Evolutionary conservation across 78 protist species (phyloP).

Genomic region (Dictyostelium firmibasis): DNA sequence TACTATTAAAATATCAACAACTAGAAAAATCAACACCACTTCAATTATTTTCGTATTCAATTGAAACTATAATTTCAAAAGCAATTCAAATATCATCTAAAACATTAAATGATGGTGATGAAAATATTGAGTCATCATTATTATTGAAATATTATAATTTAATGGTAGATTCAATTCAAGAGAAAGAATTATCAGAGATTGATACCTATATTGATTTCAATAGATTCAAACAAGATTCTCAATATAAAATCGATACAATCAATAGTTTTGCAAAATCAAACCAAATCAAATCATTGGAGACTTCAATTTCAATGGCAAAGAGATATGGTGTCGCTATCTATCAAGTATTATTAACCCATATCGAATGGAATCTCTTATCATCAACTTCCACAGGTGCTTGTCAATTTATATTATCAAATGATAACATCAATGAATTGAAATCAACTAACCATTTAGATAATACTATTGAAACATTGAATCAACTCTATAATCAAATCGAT

Average conservation of each 20-base stretch:
- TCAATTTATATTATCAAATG: neutral
- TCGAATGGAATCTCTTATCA: constrained; percentile 37
- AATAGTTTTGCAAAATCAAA: constrained; percentile 37
- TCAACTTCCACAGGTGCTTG: neutral
- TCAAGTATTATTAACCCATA: constrained; percentile 8
- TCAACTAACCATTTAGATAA: neutral
- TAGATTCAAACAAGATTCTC: constrained; percentile 32
- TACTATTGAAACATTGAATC: neutral
- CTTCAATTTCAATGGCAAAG: constrained; percentile 52
- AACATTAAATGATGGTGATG: neutral
- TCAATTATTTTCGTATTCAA: constrained; percentile 1
- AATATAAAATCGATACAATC: constrained; percentile 40
- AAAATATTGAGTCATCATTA: neutral
- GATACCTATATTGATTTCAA: constrained; percentile 29
- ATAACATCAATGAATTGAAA: neutral
- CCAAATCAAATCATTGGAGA: constrained; percentile 46
- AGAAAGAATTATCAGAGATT: constrained; percentile 47
- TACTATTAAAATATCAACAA: neutral
- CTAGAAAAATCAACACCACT: neutral
- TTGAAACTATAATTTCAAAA: neutral
- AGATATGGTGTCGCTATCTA: constrained; percentile 16
- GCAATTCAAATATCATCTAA: neutral
- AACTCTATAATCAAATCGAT: constrained; percentile 2
- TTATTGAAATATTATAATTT: constrained; percentile 4
- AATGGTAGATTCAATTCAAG: constrained; percentile 61